These are phyloP conservation scores for Paecilomyces sp. DNA, from an alignment of 2,329 filamentous ascomycete species.

Conservation along the genomic window DNA sequence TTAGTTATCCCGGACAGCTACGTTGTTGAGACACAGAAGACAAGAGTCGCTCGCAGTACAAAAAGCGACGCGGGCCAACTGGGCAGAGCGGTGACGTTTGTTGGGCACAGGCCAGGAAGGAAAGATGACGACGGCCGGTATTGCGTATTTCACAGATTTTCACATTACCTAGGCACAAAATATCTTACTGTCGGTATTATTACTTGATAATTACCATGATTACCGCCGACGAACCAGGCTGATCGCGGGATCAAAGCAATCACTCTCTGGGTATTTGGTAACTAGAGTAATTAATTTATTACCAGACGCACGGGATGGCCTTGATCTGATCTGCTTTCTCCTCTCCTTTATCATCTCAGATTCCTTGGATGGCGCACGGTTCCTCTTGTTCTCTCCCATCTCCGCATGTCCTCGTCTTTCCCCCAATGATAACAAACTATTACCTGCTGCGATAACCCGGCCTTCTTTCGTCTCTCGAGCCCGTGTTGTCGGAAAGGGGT, in stretches of 20 bases:
- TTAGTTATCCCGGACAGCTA: not conserved
- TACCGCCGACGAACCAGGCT: not conserved
- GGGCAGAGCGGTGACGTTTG: not conserved
- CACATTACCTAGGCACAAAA: too few relatives aligned
- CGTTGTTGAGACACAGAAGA: not conserved
- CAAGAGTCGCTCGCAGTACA: not conserved
- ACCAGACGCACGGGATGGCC: not conserved
- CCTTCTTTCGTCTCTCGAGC: not conserved
- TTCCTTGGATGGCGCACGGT: not conserved
- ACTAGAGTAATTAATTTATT: too few relatives aligned
- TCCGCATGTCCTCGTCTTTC: not conserved
- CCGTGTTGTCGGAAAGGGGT: not conserved
- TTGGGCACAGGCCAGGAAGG: not conserved
- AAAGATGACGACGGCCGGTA: not conserved
- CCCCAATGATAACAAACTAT: not conserved
- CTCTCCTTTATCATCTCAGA: not conserved
- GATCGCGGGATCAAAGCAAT: not conserved
- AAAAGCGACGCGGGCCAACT: not conserved
- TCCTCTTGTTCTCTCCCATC: not conserved
- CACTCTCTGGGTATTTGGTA: not conserved
- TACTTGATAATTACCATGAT: not conserved
- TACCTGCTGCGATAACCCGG: not conserved
- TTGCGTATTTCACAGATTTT: too few relatives aligned
- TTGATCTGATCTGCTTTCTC: not conserved
- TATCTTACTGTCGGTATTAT: not conserved